These are phyloP conservation scores for Decorospora gaudefroyi DNA, from an alignment of 2,329 filamentous ascomycete genomes.

Conservation along the genomic window DNA sequence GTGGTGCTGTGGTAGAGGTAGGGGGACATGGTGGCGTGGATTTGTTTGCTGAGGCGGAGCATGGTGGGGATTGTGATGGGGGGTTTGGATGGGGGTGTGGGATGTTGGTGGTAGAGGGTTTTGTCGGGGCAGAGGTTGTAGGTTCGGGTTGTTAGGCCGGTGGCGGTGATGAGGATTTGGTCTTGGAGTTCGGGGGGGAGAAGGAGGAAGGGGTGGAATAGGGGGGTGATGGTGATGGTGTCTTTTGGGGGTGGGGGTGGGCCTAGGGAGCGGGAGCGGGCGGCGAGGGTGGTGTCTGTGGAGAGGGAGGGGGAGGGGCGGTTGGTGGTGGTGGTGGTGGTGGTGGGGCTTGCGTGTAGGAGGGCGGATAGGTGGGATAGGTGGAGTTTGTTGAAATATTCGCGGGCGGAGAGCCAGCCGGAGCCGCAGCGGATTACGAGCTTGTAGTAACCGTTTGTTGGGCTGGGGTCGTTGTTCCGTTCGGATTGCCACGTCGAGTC, in stretches of 20 bases:
- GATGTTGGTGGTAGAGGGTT: not conserved
- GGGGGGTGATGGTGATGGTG: conserved; percentile 31
- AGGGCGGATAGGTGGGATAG: conserved; percentile 19
- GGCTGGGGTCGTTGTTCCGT: not conserved
- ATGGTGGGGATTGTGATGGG: conserved; percentile 26
- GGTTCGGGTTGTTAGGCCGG: conserved; percentile 18
- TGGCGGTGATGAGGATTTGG: conserved; percentile 30
- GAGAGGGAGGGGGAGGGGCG: too few species aligned
- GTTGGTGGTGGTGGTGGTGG: not conserved
- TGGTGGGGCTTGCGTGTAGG: not conserved
- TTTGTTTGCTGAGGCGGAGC: conserved; percentile 23
- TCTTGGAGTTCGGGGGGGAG: conserved; percentile 40
- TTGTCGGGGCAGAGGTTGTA: conserved; percentile 20
- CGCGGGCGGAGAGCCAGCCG: conserved; percentile 38
- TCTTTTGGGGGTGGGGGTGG: conserved; percentile 16
- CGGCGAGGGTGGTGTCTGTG: conserved; percentile 4
- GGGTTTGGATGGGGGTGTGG: not conserved
- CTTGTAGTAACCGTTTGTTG: conserved; percentile 23
- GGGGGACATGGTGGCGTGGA: conserved; percentile 24
- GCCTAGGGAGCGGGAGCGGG: conserved; percentile 8
- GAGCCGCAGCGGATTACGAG: conserved; percentile 37
- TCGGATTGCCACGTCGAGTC: conserved; percentile 1
- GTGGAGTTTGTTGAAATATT: conserved; percentile 37
- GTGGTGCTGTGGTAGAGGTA: conserved; percentile 36
- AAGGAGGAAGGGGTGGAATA: conserved; percentile 34